Conservation (phyloP, 176 grass and related monocot species). For the Thalia dealbata region DNA sequence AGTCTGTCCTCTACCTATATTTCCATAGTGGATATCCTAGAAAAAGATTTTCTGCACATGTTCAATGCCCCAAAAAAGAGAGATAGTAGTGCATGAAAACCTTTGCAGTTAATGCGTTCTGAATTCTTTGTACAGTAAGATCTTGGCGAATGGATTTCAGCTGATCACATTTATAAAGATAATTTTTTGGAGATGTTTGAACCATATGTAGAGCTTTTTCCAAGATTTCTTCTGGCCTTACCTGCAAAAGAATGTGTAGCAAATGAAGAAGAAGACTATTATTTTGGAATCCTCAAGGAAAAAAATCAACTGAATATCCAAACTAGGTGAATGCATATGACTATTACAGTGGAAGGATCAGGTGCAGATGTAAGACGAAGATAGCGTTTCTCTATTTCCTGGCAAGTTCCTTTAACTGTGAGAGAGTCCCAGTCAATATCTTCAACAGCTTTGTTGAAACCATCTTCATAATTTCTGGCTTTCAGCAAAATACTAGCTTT, state of each 20-base stretch:
- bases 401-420: constrained; percentile 88
- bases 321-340: not conserved
- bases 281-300: constrained; percentile 3
- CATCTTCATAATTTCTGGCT: constrained; percentile 48
- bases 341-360: constrained; percentile 67
- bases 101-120: constrained; percentile 83
- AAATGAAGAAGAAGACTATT: not conserved
- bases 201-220: constrained; percentile 89
- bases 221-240: constrained; percentile 84
- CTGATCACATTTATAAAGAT: constrained; percentile 92
- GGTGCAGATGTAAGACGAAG: constrained; percentile 84
- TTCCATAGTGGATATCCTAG: not conserved
- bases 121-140: constrained; percentile 91
- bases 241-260: constrained; percentile 27
- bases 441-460: constrained; percentile 53
- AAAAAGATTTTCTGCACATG: too few relatives aligned
- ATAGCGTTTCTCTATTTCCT: constrained; percentile 85
- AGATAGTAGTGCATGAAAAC: constrained; percentile 30
- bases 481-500: constrained; percentile 48
- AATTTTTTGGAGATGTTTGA: constrained; percentile 68
- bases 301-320: constrained; percentile 6
- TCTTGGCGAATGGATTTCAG: constrained; percentile 98
- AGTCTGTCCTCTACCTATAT: too few relatives aligned
- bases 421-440: constrained; percentile 95
- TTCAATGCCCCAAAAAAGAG: not conserved